Conservation (phyloP, 805 yeast species). For the Saccharomycopsis fibuligera region DNA sequence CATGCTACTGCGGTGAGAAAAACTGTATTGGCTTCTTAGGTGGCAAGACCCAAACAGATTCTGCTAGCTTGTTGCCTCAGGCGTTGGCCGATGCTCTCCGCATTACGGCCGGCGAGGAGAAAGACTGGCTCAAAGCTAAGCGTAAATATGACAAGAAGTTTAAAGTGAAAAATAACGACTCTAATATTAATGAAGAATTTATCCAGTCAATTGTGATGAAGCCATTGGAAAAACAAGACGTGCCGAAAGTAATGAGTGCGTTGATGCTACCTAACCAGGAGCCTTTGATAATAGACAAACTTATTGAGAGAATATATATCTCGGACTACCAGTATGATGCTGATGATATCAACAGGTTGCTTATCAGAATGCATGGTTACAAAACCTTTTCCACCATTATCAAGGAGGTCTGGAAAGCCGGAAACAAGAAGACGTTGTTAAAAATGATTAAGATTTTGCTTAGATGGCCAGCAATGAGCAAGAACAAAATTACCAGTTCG, state of each 20-base stretch:
- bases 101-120: constrained; percentile 59
- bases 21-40: constrained; percentile 93
- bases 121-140: constrained; percentile 61
- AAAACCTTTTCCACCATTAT: constrained; percentile 64
- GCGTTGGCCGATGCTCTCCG: constrained; percentile 82
- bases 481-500: constrained; percentile 69
- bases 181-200: constrained; percentile 57
- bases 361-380: constrained; percentile 82
- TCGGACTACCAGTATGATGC: constrained; percentile 34
- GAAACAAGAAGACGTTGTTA: constrained; percentile 16
- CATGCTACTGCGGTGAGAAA: constrained; percentile 88
- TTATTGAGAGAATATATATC: constrained; percentile 59
- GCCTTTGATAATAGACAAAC: constrained; percentile 50
- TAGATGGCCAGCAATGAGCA: constrained; percentile 66
- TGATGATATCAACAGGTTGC: constrained; percentile 43
- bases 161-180: constrained; percentile 45
- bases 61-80: constrained; percentile 78
- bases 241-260: constrained; percentile 73
- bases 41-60: constrained; percentile 94
- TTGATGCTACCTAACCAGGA: constrained; percentile 69
- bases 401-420: constrained; percentile 31
- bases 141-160: constrained; percentile 40
- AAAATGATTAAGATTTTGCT: constrained; percentile 52
- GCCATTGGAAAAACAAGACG: constrained; percentile 47
- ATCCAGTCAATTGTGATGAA: constrained; percentile 50